Evolutionary conservation across 2,329 filamentous ascomycete genomes (phyloP), one percentile per base, ranked within the genome.

Genomic region (Leptographium radiaticola): DNA sequence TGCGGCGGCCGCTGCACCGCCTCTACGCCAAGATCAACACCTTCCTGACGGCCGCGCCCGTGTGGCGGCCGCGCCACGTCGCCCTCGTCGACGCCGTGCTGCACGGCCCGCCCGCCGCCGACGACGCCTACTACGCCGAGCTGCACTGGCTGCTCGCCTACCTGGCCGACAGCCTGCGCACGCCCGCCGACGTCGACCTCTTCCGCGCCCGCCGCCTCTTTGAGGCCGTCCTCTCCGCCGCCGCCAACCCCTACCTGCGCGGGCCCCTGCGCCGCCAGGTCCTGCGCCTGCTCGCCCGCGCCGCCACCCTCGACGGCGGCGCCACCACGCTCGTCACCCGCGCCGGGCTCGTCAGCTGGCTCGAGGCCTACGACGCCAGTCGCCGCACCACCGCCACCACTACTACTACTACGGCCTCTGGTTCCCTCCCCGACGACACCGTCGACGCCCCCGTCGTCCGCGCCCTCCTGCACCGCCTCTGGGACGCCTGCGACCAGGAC

Each of bases 1-100:
- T 95, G 47, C 77, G 75, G 25, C 83, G 88, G 57, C 91, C 91
- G 0, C 75, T 89, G 16, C 88, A 95, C 64, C 80, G 80, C 56
- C 77, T 96, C 40, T 97, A 95, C 65, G 80, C 82, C 55, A 95
- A 95, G 65, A 72, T 93, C 68, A 95, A 95, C 70, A 74, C 76
- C 7, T 96, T 90, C 66, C 77, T 97, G 39, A 87, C 87, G 25
- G 82, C 82, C 51, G 79, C 82, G 0, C 90, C 91, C 0, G 68
- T 75, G 30, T 97, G 91, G 91, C 75, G 83, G 39, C 64, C 83
- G 18, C 80, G 87, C 56, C 83, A 81, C 63, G 79, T 93, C 30
- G 77, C 93, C 9, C 74, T 91, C n/a, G 80, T 81, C 30, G 75
- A 79, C 60, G 75, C 78, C 58, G 72, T 84, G 51, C 70, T 84